Percentiles rank a stretch among this genome's conserved stretches.
These are phyloP conservation scores for Candida tropicalis DNA, from an alignment of 1,139 yeast species.

Conservation along the genomic window DNA sequence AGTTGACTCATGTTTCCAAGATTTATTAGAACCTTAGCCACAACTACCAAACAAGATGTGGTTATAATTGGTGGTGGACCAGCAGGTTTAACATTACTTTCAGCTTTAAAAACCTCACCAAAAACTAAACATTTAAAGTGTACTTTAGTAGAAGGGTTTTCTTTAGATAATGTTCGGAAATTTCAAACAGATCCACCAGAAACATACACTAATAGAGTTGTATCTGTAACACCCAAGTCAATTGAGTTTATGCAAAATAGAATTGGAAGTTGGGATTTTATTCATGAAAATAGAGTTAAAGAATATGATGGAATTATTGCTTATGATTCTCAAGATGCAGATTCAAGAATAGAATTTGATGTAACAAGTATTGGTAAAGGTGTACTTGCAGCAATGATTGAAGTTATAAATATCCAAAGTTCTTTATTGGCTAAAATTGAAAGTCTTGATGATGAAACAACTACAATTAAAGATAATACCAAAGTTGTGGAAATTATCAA, in stretches of 20 bases:
- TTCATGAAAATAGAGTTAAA: conserved; percentile 70
- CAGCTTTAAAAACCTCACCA: conserved; percentile 74
- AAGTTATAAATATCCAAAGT: conserved; percentile 80
- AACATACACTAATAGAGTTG: conserved; percentile 75
- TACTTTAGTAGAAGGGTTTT: conserved; percentile 73
- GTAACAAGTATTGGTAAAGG: conserved; percentile 46
- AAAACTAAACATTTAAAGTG: conserved; percentile 61
- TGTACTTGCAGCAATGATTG: conserved; percentile 80
- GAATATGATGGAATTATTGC: conserved; percentile 82
- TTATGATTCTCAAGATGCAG: conserved; percentile 74
- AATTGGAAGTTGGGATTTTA: conserved; percentile 77
- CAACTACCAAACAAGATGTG: conserved; percentile 54
- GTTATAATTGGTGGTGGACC: conserved; percentile 97
- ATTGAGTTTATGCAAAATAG: conserved; percentile 60
- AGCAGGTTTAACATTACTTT: conserved; percentile 86
- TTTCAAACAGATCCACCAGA: conserved; percentile 60
- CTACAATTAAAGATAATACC: conserved; percentile 59
- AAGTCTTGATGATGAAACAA: conserved; percentile 47
- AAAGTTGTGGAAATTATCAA: conserved; percentile 58
- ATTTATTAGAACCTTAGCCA: conserved; percentile 12
- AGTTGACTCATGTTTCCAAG: conserved; percentile 3
- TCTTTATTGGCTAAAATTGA: conserved; percentile 61
- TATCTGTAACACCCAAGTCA: conserved; percentile 83
- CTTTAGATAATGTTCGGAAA: conserved; percentile 52
- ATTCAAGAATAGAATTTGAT: conserved; percentile 71